These are phyloP conservation scores for Fusarium sp. DNA, from an alignment of 2,329 filamentous ascomycete genomes.

Conservation along the genomic window DNA sequence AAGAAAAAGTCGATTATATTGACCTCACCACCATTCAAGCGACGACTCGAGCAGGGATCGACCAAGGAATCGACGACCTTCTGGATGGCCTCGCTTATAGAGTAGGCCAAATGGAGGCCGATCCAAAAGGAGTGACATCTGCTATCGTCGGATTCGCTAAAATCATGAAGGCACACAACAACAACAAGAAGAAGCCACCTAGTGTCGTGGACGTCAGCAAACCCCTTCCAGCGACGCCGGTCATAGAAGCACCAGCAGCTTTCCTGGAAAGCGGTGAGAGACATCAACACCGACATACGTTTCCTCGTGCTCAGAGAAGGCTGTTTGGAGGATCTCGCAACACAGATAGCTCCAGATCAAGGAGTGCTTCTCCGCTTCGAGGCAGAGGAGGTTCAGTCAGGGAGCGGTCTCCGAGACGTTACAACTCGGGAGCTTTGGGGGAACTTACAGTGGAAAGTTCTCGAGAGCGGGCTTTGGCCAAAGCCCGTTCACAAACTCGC, in stretches of 20 bases:
- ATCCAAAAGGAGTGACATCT: slow-evolving; percentile 39
- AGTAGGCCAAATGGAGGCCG: slow-evolving; percentile 47
- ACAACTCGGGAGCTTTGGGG: background rate
- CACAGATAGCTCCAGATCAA: background rate
- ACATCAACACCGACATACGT: slow-evolving; percentile 1
- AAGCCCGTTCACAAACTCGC: background rate
- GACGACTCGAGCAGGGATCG: slow-evolving; percentile 12
- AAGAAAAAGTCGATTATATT: slow-evolving; percentile 20
- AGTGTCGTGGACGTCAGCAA: slow-evolving; percentile 36
- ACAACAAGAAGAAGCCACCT: background rate
- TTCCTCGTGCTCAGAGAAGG: slow-evolving; percentile 6
- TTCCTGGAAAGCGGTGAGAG: slow-evolving; percentile 11
- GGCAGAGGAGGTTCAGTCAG: background rate
- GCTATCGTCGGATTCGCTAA: slow-evolving; percentile 46
- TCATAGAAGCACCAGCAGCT: slow-evolving; percentile 39
- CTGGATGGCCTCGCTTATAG: slow-evolving; percentile 48
- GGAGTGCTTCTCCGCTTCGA: slow-evolving; percentile 18
- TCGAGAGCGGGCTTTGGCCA: background rate
- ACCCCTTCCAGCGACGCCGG: slow-evolving; percentile 48
- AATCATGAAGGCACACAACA: slow-evolving; percentile 11
- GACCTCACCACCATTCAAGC: slow-evolving; percentile 35
- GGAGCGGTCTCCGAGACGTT: background rate
- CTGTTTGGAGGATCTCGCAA: background rate
- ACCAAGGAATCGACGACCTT: slow-evolving; percentile 21
- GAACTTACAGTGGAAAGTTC: background rate